Evolutionary conservation across 2,329 filamentous ascomycete species (phyloP).

Genomic region (Sclerotiophoma versabilis): DNA sequence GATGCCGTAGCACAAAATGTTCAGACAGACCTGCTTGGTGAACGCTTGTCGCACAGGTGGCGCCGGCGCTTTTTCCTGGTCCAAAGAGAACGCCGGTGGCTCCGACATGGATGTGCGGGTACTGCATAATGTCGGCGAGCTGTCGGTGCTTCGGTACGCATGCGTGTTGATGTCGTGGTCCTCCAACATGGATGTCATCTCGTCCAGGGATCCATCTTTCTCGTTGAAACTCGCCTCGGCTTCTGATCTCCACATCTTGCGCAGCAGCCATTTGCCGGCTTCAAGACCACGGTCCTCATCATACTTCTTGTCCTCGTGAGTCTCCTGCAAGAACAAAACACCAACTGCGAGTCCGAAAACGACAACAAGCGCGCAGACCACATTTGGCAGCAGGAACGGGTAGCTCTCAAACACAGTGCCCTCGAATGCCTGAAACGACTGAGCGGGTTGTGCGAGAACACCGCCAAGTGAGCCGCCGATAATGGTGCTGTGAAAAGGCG

Average conservation of each 20-base stretch:
- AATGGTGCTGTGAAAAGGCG: constrained; percentile 71
- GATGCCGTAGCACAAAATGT: constrained; percentile 89
- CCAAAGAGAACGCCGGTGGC: constrained; percentile 45
- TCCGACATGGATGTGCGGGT: constrained; percentile 41
- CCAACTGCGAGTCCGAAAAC: constrained; percentile 78
- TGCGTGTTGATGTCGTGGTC: constrained; percentile 56
- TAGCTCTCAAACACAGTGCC: constrained; percentile 84
- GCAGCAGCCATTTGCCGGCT: constrained; percentile 72
- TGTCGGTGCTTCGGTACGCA: constrained; percentile 67
- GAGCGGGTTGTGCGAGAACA: constrained; percentile 83
- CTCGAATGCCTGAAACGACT: constrained; percentile 80
- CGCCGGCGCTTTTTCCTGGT: constrained; percentile 32
- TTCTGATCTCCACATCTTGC: constrained; percentile 41
- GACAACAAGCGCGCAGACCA: constrained; percentile 86
- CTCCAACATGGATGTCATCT: constrained; percentile 68
- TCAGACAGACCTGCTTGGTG: constrained; percentile 82
- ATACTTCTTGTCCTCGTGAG: constrained; percentile 81
- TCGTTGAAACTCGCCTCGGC: constrained; percentile 42
- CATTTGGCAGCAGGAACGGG: constrained; percentile 89
- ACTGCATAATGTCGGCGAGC: constrained; percentile 59
- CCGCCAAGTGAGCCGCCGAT: constrained; percentile 92
- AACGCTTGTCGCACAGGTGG: constrained; percentile 67
- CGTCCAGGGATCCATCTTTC: constrained; percentile 61
- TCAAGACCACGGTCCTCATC: constrained; percentile 78
- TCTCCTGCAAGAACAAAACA: constrained; percentile 90